Conservation (phyloP, 495 filamentous ascomycete genomes). For the Entonaema liquescens region DNA sequence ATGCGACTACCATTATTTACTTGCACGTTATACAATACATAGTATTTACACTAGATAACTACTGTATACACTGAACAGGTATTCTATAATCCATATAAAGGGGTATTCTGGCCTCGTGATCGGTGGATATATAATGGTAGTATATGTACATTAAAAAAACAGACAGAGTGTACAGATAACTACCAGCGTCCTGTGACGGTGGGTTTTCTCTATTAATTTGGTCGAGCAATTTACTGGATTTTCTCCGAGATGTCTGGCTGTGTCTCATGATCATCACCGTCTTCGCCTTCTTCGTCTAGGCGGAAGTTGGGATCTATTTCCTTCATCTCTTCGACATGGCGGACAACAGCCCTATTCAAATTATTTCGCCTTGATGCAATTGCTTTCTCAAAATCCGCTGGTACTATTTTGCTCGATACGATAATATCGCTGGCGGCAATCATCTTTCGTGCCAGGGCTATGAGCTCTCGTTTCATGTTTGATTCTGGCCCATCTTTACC, state of each 20-base stretch:
- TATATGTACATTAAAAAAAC: neutral
- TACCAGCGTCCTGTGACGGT: neutral
- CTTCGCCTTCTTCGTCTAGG: neutral
- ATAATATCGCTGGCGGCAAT: slow-evolving; percentile 51
- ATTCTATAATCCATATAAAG: slow-evolving; percentile 3
- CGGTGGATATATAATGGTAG: neutral
- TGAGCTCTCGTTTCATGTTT: slow-evolving; percentile 43
- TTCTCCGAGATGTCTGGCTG: neutral
- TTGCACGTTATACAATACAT: neutral
- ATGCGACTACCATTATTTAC: neutral
- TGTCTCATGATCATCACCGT: neutral
- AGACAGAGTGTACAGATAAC: neutral
- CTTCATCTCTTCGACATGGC: slow-evolving; percentile 30
- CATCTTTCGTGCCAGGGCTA: slow-evolving; percentile 54
- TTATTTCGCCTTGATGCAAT: slow-evolving; percentile 41
- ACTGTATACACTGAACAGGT: neutral
- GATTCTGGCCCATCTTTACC: slow-evolving; percentile 29
- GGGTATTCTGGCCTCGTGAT: slow-evolving; percentile 23
- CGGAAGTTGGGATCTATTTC: slow-evolving; percentile 16
- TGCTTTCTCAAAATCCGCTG: slow-evolving; percentile 17
- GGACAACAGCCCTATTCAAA: slow-evolving; percentile 37
- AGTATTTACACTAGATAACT: neutral
- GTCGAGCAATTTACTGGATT: neutral
- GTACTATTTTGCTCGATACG: slow-evolving; percentile 34
- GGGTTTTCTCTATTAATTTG: neutral